A percentile compares a stretch with the other conserved stretches of the same genome.
Evolutionary conservation across 306 rosid species (phyloP).

Genomic region (Citrullus mucosospermus): DNA sequence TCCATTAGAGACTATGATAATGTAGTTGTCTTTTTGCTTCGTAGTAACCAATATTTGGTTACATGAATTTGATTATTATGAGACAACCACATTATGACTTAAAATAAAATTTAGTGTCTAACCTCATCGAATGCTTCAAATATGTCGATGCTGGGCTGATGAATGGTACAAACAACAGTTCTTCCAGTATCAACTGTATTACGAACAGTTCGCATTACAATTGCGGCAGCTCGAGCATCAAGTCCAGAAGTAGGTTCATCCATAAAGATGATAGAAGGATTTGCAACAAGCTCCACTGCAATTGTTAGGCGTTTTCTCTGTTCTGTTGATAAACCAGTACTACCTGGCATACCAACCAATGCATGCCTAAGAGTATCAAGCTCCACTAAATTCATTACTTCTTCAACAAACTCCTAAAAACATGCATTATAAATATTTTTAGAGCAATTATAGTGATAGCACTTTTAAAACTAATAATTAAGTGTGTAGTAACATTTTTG

Average conservation of each 20-base stretch:
- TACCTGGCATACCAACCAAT: constrained; percentile 85
- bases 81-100: not conserved
- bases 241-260: constrained; percentile 96
- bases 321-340: constrained; percentile 78
- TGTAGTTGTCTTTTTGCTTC: too few species aligned
- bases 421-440: not conserved
- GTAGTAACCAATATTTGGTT: too few species aligned
- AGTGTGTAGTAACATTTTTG: too few species aligned
- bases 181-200: constrained; percentile 92
- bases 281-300: constrained; percentile 91
- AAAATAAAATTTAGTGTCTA: not conserved
- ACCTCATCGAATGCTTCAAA: constrained; percentile 95
- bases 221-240: constrained; percentile 91
- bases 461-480: too few species aligned
- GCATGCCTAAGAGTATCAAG: constrained; percentile 60
- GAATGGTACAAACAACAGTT: constrained; percentile 88
- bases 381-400: constrained; percentile 75
- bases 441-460: too few species aligned
- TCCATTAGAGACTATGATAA: too few species aligned
- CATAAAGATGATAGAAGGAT: constrained; percentile 90
- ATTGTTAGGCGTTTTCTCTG: constrained; percentile 83
- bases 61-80: too few species aligned
- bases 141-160: constrained; percentile 84
- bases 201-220: constrained; percentile 82
- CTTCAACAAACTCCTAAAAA: constrained; percentile 69